Base-by-base conservation (phyloP, 2,329 filamentous ascomycete species). In the Uncinocarpus reesii region DNA sequence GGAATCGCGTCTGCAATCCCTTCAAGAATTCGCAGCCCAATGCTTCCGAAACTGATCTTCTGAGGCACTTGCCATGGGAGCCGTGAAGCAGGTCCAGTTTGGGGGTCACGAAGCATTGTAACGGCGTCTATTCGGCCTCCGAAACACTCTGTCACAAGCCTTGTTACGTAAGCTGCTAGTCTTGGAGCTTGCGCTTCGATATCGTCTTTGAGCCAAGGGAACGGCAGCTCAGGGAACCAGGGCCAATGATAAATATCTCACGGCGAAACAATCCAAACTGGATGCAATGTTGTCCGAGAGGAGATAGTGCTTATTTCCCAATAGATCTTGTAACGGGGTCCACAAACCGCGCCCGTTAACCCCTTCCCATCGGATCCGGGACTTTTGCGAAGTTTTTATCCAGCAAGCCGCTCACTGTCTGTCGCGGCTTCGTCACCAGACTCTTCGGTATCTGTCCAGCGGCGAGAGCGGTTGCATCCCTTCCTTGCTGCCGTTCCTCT, bases 201-300 rank as follows among this genome's bases (percentile, higher is more conserved):
- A 0, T 74, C 72, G 43, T 78, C 73, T 50, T 70, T 68, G 4
- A 84, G 65, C 80, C 80, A 86, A 15, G 75, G 64, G 47, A 80
- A 76, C 13, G 80, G 78, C 18, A 84, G 61, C 7, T 75, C 65
- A 0, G n/a, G 81, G 76, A 20, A 76, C 71, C 1, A 83, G 70
- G 71, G 92, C 84, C 42, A 95, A 68, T 1, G 79, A 75, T 29
- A 96, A 70, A 62, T 93, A 94, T 8, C 82, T 92, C 58, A 86
- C 78, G 0, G 80, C 81, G 40, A 95, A 64, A 61, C 86, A 95
- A 64, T 95, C 89, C 20, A 93, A 66, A 47, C 76, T 79, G 1
- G 78, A 79, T 0, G 78, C 24, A n/a, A 68, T 58, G 1, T 68
- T 61, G 7, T 67, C 65, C 8, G 68, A 69, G 1, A 85, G 67